phyloP scores from a whole-genome alignment of 2,329 filamentous ascomycete genomes.

The Ophioceras dolichostomum region DNA sequence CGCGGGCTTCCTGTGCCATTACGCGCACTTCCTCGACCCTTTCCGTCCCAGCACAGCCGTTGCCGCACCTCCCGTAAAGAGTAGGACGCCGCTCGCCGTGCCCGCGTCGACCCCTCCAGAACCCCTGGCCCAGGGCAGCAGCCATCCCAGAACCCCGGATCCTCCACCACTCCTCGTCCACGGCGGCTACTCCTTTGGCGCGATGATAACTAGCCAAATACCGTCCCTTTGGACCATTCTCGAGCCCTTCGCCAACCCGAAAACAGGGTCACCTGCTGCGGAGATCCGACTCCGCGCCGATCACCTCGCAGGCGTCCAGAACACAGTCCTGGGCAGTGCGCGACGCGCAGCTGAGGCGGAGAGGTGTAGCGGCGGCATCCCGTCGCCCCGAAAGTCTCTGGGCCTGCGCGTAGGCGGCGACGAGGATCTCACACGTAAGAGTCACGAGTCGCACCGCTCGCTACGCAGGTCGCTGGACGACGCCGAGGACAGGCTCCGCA shows the following conservation, averaged over 20 bases:
- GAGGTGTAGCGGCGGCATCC: slow-evolving; percentile 10
- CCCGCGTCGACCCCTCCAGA: neutral
- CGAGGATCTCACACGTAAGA: slow-evolving; percentile 25
- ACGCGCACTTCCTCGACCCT: slow-evolving; percentile 47
- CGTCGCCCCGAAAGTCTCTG: slow-evolving; percentile 19
- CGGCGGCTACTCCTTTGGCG: slow-evolving; percentile 84
- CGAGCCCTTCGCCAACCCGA: slow-evolving; percentile 40
- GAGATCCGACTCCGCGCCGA: slow-evolving; percentile 61
- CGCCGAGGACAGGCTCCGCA: slow-evolving; percentile 33
- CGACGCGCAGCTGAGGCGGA: slow-evolving; percentile 10
- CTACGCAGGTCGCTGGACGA: slow-evolving; percentile 15
- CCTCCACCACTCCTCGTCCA: slow-evolving; percentile 31
- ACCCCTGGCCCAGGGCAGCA: neutral
- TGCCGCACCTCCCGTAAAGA: neutral
- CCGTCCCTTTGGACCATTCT: slow-evolving; percentile 51
- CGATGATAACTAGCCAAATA: slow-evolving; percentile 64
- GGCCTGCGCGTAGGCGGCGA: slow-evolving; percentile 38
- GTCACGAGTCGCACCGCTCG: slow-evolving; percentile 20
- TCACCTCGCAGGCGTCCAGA: slow-evolving; percentile 53
- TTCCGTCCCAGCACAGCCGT: slow-evolving; percentile 12
- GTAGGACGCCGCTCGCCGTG: neutral
- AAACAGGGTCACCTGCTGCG: slow-evolving; percentile 43
- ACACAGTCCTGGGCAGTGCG: slow-evolving; percentile 25
- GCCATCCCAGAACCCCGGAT: neutral
- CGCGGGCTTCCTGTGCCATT: slow-evolving; percentile 67